Percentiles rank a stretch among this genome's conserved stretches.
These are phyloP conservation scores for Funneliformis caledonium DNA, from an alignment of 371 early-diverging fungal genomes.

Conservation along the genomic window DNA sequence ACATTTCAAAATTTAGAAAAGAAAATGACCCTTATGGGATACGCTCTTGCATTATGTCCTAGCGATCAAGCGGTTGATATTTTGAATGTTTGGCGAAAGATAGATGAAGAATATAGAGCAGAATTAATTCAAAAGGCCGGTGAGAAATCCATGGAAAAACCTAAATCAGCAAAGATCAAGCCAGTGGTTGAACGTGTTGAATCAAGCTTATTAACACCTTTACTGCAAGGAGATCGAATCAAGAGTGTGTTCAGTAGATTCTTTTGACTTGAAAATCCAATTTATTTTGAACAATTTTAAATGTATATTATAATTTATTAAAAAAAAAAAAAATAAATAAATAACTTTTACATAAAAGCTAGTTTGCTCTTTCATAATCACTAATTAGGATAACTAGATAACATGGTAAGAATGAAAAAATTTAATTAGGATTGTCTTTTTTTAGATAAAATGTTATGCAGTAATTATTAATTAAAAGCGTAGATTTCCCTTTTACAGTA, in stretches of 20 bases:
- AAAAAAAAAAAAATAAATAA: no score
- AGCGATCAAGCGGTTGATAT: conserved; percentile 60
- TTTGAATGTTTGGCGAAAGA: conserved; percentile 59
- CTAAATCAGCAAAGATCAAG: neutral
- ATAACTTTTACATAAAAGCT: no score
- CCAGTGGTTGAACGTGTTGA: neutral
- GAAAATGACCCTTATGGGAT: conserved; percentile 61
- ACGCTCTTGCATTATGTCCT: conserved; percentile 67
- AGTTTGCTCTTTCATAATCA: neutral
- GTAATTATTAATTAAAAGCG: no score
- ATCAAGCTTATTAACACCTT: conserved; percentile 12
- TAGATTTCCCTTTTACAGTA: no score
- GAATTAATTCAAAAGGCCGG: neutral
- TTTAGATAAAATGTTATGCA: no score
- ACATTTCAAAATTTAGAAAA: conserved; percentile 53
- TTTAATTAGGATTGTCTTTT: no score
- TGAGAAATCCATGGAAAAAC: neutral
- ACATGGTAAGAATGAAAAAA: no score
- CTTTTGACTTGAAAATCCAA: neutral
- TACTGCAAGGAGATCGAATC: conserved; percentile 21
- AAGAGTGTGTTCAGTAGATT: conserved; percentile 31
- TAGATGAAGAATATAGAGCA: conserved; percentile 48
- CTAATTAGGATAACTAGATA: no score
- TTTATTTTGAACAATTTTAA: no score
- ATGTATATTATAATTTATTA: no score